These are phyloP conservation scores for Podila horticola DNA, from an alignment of 192 early-diverging fungal species.

Conservation along the genomic window DNA sequence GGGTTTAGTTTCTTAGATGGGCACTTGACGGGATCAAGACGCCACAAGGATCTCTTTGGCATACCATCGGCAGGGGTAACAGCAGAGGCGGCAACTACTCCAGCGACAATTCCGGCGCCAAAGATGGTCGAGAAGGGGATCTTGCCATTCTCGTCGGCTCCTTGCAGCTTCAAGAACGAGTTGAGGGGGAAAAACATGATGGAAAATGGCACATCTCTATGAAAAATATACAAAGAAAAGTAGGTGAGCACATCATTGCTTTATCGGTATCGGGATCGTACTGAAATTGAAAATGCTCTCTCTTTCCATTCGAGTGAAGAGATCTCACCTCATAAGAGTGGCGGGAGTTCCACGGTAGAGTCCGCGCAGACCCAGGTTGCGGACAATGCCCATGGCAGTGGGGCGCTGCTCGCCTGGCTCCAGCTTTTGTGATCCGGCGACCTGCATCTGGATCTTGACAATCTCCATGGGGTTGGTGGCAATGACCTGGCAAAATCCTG, in stretches of 20 bases:
- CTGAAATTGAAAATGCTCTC: not conserved
- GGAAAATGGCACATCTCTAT: constrained; percentile 65
- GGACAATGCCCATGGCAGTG: constrained; percentile 53
- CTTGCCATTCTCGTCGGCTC: constrained; percentile 47
- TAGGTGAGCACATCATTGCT: too few relatives aligned
- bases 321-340: constrained; percentile 45
- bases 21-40: not conserved
- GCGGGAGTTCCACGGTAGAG: constrained; percentile 58
- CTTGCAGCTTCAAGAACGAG: constrained; percentile 52
- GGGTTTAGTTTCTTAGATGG: too few relatives aligned
- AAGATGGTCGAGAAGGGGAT: constrained; percentile 65
- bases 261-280: not conserved
- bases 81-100: constrained; percentile 50
- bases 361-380: constrained; percentile 55
- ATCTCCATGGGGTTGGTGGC: constrained; percentile 71
- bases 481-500: constrained; percentile 65
- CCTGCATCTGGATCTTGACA: constrained; percentile 66
- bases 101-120: constrained; percentile 60
- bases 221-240: not conserved
- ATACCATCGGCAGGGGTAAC: constrained; percentile 59
- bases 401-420: constrained; percentile 23
- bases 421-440: constrained; percentile 42
- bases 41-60: not conserved
- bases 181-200: constrained; percentile 64
- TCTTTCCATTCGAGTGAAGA: too few relatives aligned